Conservation (phyloP, 441 rosid species). For the Breynia disticha region DNA sequence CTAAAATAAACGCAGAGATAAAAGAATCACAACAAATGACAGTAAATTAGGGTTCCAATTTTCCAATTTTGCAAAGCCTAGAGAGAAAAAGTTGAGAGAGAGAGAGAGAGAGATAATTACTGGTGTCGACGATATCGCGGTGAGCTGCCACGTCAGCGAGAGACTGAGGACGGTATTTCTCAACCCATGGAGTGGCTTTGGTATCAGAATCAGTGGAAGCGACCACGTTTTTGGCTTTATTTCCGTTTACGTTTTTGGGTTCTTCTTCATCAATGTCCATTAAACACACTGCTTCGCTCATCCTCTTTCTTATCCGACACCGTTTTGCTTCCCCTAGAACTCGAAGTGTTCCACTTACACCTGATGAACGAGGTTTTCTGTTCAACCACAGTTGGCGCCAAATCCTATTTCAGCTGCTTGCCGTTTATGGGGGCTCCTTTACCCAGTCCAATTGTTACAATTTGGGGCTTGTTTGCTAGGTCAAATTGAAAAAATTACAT, state of each 20-base stretch:
- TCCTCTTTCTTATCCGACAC: slow-evolving; percentile 10
- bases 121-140: slow-evolving; percentile 92
- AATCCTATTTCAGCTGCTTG: too few species aligned
- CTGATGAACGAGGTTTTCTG: not conserved
- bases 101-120: slow-evolving; percentile 26
- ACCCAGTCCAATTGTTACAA: too few species aligned
- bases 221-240: slow-evolving; percentile 42
- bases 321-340: not conserved
- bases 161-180: slow-evolving; percentile 92
- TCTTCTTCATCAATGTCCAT: slow-evolving; percentile 73
- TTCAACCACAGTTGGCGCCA: too few species aligned
- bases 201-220: slow-evolving; percentile 27
- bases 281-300: slow-evolving; percentile 40
- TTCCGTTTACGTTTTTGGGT: slow-evolving; percentile 20
- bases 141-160: slow-evolving; percentile 97
- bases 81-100: not conserved
- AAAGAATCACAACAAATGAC: too few species aligned
- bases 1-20: too few species aligned
- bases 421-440: too few species aligned
- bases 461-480: too few species aligned
- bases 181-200: slow-evolving; percentile 85
- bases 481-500: too few species aligned
- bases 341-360: too few species aligned
- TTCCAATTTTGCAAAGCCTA: slow-evolving; percentile 18
- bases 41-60: not conserved